Evolutionary conservation across 306 rosid genomes (phyloP), one percentile per base, ranked within the genome.

Genomic region (Sicyos edulis): DNA sequence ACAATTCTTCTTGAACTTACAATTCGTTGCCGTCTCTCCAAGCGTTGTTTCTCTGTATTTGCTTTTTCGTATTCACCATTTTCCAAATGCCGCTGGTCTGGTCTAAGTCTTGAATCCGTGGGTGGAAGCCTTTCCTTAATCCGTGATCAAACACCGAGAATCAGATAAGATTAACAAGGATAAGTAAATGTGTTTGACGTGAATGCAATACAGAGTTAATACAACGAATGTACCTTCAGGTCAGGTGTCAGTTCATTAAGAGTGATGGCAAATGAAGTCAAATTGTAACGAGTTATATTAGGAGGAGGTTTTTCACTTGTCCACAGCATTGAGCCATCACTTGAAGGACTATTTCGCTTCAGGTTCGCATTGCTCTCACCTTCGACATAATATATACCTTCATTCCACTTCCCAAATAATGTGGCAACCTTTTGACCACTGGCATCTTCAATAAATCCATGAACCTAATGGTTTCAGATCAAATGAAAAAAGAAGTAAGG

Each of bases 91-190:
- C 99, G 92, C 79, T 93, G 99, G 82, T 93, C 99, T 2, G 99
- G 99, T 79, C 99, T 86, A 63, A 91, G 86, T 85, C 99, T 86
- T 59, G 99, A 93, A 86, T 93, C 99, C 73, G 99, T 93, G 77
- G 99, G 95, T 37, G 99, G 99, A 67, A 93, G 99, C 82, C 88
- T 93, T 90, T 87, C 99, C 99, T 93, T 86, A 88, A 93, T 85
- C 92, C 92, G 88, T 86, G 87, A 91, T 86, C 88, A 93, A 89
- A 93, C 79, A 84, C 87, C 91, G 83, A 44, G 85, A 78, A 93
- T 90, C 89, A 90, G 96, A 88, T 79, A 85, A 79, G 82, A 83
- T 88, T 83, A 90, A 79, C 80, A 80, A 76, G 77, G 73, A 83
- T 77, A 77, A 88, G 60, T 86, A 81, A 60, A 82, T 84, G 87